Evolutionary conservation across 768 basidiomycete species (phyloP).

Genomic region (Tricholoma furcatifolium): DNA sequence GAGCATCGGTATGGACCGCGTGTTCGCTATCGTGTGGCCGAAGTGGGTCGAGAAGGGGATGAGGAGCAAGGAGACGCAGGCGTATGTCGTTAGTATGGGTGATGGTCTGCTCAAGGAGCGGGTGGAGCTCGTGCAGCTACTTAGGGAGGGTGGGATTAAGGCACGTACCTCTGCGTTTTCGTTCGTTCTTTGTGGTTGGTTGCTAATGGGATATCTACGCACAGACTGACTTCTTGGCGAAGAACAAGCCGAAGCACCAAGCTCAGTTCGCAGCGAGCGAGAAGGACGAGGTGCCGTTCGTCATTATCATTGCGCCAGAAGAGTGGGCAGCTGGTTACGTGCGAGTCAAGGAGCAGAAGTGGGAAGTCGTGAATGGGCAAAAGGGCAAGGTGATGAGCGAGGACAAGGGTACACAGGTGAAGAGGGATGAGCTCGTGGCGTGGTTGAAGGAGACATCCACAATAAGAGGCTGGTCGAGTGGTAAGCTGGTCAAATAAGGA

Average conservation of each 20-base stretch:
- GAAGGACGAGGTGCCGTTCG: slow-evolving; percentile 90
- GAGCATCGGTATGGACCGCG: slow-evolving; percentile 88
- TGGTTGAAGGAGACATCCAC: slow-evolving; percentile 58
- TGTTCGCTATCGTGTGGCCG: slow-evolving; percentile 89
- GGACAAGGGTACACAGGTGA: slow-evolving; percentile 66
- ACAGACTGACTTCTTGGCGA: slow-evolving; percentile 90
- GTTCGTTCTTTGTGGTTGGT: background rate
- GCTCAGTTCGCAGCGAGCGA: slow-evolving; percentile 90
- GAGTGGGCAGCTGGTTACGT: slow-evolving; percentile 86
- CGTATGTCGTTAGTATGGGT: slow-evolving; percentile 89
- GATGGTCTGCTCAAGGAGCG: slow-evolving; percentile 87
- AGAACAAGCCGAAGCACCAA: slow-evolving; percentile 85
- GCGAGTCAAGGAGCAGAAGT: slow-evolving; percentile 88
- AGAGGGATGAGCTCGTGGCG: slow-evolving; percentile 54
- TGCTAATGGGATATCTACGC: background rate
- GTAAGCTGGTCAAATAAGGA: slow-evolving; percentile 18
- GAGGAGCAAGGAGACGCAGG: slow-evolving; percentile 89
- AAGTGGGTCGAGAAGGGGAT: slow-evolving; percentile 79
- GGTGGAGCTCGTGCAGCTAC: slow-evolving; percentile 72
- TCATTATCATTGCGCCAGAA: slow-evolving; percentile 84
- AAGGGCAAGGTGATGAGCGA: slow-evolving; percentile 63
- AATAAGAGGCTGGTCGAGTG: slow-evolving; percentile 42
- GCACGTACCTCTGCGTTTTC: slow-evolving; percentile 37
- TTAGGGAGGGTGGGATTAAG: slow-evolving; percentile 88
- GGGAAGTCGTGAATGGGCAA: slow-evolving; percentile 72